Conservation (phyloP, 2,329 filamentous ascomycete genomes). For the Apiospora marii region DNA sequence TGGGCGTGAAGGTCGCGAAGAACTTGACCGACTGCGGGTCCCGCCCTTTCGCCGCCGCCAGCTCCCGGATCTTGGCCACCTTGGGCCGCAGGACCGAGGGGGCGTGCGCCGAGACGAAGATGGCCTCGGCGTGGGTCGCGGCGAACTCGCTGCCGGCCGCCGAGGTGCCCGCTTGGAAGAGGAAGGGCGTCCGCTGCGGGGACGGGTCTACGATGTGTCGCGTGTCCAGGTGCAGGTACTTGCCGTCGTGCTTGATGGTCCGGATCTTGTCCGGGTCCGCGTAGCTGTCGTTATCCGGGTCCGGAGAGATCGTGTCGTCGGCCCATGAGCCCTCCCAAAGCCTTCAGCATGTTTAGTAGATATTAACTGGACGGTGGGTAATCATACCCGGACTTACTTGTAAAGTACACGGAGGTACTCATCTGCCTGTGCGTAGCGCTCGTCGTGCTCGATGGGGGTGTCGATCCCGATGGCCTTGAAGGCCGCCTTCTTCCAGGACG, state of each 20-base stretch:
- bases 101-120: slow-evolving; percentile 64
- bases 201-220: slow-evolving; percentile 61
- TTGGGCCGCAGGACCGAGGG: slow-evolving; percentile 57
- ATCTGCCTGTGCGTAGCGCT: slow-evolving; percentile 67
- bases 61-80: slow-evolving; percentile 58
- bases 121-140: slow-evolving; percentile 64
- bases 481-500: slow-evolving; percentile 61
- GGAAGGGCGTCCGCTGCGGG: slow-evolving; percentile 62
- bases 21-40: slow-evolving; percentile 66
- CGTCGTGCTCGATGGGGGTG: slow-evolving; percentile 65
- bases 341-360: slow-evolving; percentile 39
- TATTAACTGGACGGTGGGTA: neutral
- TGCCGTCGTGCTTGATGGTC: slow-evolving; percentile 66
- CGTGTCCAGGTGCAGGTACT: slow-evolving; percentile 57
- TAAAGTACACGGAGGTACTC: slow-evolving; percentile 69
- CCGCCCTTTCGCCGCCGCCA: slow-evolving; percentile 58
- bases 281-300: slow-evolving; percentile 63
- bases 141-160: slow-evolving; percentile 63
- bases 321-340: slow-evolving; percentile 65
- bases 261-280: slow-evolving; percentile 66
- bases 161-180: slow-evolving; percentile 67
- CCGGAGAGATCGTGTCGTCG: slow-evolving; percentile 62
- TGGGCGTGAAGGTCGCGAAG: slow-evolving; percentile 58
- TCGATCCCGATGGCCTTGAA: slow-evolving; percentile 69
- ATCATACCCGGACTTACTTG: slow-evolving; percentile 51